Evolutionary conservation across 176 grass and related monocot genomes (phyloP).

Genomic region (Carex pumila): DNA sequence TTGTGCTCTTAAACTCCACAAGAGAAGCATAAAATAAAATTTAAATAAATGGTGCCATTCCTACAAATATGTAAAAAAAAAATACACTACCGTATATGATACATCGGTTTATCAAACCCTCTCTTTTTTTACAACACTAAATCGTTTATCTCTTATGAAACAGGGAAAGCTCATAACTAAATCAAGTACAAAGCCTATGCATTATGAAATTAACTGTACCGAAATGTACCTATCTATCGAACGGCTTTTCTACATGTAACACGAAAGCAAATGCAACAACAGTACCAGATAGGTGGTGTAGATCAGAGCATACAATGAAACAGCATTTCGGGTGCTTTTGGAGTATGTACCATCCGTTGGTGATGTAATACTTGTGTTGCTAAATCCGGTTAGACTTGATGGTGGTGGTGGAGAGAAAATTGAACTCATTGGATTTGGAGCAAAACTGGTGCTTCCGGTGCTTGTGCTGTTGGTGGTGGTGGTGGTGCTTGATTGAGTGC

Average conservation of each 20-base stretch:
- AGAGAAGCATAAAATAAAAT: background rate
- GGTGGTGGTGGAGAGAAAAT: constrained; percentile 18
- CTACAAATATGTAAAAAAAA: background rate
- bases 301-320: background rate
- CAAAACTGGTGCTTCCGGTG: background rate
- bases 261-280: constrained; percentile 15
- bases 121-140: constrained; percentile 16
- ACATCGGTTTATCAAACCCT: background rate
- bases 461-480: constrained; percentile 1
- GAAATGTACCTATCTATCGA: constrained; percentile 2
- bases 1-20: background rate
- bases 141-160: background rate
- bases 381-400: background rate
- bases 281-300: constrained; percentile 4
- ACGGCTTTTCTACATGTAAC: background rate
- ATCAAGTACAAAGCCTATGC: constrained; percentile 12
- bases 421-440: constrained; percentile 1
- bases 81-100: constrained; percentile 10
- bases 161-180: background rate
- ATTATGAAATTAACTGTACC: background rate
- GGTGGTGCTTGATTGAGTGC: background rate
- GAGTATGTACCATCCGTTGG: background rate
- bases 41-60: background rate
- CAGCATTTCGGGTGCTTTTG: background rate
- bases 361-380: background rate